phyloP scores from a whole-genome alignment of 2,329 filamentous ascomycete species.

The Aurifilum marmelostoma region DNA sequence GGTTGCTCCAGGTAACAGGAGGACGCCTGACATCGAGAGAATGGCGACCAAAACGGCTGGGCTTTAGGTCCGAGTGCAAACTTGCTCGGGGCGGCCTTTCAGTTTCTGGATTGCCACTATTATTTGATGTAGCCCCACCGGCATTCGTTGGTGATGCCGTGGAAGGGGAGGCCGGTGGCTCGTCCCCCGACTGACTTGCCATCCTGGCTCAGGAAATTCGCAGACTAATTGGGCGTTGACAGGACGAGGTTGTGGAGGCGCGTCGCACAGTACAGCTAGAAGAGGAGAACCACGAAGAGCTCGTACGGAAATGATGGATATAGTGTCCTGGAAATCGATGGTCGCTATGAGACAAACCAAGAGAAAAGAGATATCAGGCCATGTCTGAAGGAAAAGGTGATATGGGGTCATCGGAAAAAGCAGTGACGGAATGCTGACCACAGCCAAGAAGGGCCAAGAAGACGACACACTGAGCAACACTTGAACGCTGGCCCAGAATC shows the following conservation, averaged over 20 bases:
- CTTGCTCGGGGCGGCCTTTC: conserved; percentile 13
- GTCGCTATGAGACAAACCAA: background rate
- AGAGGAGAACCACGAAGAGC: background rate
- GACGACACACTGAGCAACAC: background rate
- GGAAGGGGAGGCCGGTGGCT: background rate
- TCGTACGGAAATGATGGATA: background rate
- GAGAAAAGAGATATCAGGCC: background rate
- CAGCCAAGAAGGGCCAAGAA: conserved; percentile 1
- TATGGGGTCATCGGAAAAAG: background rate
- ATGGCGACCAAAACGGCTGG: conserved; percentile 12
- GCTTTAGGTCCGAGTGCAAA: conserved; percentile 18
- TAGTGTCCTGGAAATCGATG: background rate
- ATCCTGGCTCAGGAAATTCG: background rate
- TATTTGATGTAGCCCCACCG: background rate
- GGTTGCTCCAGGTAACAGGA: background rate
- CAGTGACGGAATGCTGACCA: background rate
- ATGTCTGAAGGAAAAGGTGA: background rate
- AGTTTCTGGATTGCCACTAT: background rate
- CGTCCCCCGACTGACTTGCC: conserved; percentile 1
- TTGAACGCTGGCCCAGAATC: background rate
- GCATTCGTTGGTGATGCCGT: background rate
- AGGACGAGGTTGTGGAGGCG: background rate
- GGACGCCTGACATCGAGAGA: conserved; percentile 20
- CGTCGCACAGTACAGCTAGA: background rate
- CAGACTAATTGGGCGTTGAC: background rate